Base-by-base conservation (phyloP, 202 grass and related monocot species). In the Thinopyrum obtusiflorum region DNA sequence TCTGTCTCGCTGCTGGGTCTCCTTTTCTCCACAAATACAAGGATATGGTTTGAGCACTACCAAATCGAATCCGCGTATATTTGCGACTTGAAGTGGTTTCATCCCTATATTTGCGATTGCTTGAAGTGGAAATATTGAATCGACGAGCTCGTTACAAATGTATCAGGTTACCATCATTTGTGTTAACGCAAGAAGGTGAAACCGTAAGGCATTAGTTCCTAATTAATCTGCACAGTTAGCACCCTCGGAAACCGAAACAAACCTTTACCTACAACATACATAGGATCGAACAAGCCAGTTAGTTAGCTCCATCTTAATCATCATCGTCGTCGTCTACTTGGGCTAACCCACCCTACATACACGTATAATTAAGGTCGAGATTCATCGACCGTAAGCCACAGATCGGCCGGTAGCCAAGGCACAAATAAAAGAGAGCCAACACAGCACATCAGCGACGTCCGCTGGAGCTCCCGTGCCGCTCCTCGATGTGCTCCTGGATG, bases 401-500 rank as follows among this genome's bases (percentile, higher is more conserved):
- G 28, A 64, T 32, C 15, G 42, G 42, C 12, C 42, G 1, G 77
- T 13, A 31, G 12, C 4, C 69, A 76, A 47, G 24, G 71, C 42
- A 76, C 69, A 3, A 46, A 23, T 44, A 24, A 59, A 13, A 77
- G 28, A 68, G 4, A 53, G 25, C 11, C 72, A 53, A 15, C 26
- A n/a, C 15, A 26, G 4, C 9, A 23, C 31, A 55, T 47, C 71
- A 35, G 26, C 20, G 29, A 39, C 9, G 25, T 21, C 25, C 10
- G 59, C 28, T n/a, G 33, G 5, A 17, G 3, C 24, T 73, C 2
- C 29, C 44, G 26, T 75, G 23, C 27, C 12, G 69, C 24, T 80
- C 81, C 24, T 90, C 81, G 25, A 24, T 71, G 2, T 77, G 69
- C 4, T 88, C 85, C 32, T 91, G 85, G 10, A 89, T 89, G 10